phyloP scores from a whole-genome alignment of 768 basidiomycete species.

The Amanita pallidorosea region DNA sequence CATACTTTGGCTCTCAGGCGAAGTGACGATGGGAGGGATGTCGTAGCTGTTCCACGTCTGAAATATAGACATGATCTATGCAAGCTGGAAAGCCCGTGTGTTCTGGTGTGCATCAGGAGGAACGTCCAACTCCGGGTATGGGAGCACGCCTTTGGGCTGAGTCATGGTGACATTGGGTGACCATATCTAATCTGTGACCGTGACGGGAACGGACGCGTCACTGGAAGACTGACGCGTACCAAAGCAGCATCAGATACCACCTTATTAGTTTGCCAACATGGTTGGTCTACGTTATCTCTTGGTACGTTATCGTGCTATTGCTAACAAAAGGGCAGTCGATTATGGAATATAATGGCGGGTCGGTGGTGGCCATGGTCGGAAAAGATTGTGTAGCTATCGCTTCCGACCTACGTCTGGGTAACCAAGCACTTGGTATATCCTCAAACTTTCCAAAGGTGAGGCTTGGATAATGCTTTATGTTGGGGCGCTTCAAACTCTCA shows the following conservation, averaged over 20 bases:
- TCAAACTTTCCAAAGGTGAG: constrained; percentile 90
- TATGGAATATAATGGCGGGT: constrained; percentile 94
- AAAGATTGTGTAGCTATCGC: constrained; percentile 99
- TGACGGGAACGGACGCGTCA: constrained; percentile 29
- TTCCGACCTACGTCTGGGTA: constrained; percentile 86
- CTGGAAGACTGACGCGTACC: constrained; percentile 22
- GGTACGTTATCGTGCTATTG: not conserved
- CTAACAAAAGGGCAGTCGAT: constrained; percentile 49
- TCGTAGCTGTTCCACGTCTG: not conserved
- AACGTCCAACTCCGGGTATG: not conserved
- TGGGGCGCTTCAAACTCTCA: constrained; percentile 10
- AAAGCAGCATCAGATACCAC: not conserved
- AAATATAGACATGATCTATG: not conserved
- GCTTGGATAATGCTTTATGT: not conserved
- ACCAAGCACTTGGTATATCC: constrained; percentile 76
- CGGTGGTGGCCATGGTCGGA: constrained; percentile 97
- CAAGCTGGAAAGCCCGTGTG: not conserved
- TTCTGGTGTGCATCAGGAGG: not conserved
- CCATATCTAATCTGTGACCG: not conserved
- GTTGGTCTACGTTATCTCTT: constrained; percentile 15
- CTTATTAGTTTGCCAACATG: constrained; percentile 18
- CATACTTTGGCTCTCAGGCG: not conserved
- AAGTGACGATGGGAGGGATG: not conserved
- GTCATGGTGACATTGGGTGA: not conserved
- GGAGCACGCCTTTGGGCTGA: no score